These are phyloP conservation scores for Tulasnella sp. DNA, from an alignment of 768 basidiomycete genomes.

Conservation along the genomic window DNA sequence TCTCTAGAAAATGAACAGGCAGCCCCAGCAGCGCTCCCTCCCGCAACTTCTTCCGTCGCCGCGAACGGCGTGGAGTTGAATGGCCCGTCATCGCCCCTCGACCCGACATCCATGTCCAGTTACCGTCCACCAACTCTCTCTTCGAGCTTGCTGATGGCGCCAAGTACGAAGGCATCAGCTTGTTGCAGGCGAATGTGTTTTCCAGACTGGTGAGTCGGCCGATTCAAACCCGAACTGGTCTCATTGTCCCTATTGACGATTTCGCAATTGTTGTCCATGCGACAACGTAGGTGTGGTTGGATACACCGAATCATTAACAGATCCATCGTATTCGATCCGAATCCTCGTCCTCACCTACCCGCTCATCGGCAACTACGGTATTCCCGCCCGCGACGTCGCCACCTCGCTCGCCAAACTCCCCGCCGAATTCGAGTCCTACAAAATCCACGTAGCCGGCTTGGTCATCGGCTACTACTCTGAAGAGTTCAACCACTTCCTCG, in stretches of 20 bases:
- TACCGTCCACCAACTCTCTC: constrained; percentile 51
- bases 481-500: constrained; percentile 92
- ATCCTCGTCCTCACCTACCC: constrained; percentile 98
- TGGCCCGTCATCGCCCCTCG: not conserved
- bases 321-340: constrained; percentile 97
- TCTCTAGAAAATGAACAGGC: not conserved
- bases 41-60: not conserved
- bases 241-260: not conserved
- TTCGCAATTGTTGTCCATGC: not conserved
- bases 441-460: constrained; percentile 89
- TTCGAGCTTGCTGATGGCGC: constrained; percentile 89
- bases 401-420: constrained; percentile 54
- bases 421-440: constrained; percentile 84
- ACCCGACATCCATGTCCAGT: constrained; percentile 2
- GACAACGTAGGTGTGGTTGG: constrained; percentile 86
- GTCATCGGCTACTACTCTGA: constrained; percentile 92
- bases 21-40: not conserved
- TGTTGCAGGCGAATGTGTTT: constrained; percentile 98
- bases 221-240: not conserved
- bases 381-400: constrained; percentile 61
- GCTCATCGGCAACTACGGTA: constrained; percentile 95
- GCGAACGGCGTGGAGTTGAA: not conserved
- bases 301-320: constrained; percentile 96
- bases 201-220: constrained; percentile 85
- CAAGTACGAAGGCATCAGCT: constrained; percentile 82